Evolutionary conservation across 2,329 filamentous ascomycete species (phyloP).

Genomic region (Ambrosiella beaveri): DNA sequence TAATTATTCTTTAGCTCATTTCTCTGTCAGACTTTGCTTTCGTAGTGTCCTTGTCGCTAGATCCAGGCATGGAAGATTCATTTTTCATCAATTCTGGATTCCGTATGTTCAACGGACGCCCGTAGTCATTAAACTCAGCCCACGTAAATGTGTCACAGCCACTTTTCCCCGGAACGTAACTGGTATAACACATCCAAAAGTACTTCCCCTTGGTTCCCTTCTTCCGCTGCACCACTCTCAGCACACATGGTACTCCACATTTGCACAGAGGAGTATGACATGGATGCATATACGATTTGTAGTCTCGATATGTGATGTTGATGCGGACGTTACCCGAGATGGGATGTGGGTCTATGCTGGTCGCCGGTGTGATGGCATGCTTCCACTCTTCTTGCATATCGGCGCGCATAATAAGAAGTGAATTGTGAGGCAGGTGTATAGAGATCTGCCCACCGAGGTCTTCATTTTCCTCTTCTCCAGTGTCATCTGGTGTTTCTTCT

Average conservation of each 20-base stretch:
- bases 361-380: slow-evolving; percentile 61
- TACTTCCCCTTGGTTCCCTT: slow-evolving; percentile 62
- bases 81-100: background rate
- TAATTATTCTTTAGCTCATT: background rate
- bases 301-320: slow-evolving; percentile 87
- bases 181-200: slow-evolving; percentile 85
- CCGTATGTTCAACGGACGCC: slow-evolving; percentile 38
- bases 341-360: slow-evolving; percentile 69
- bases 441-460: slow-evolving; percentile 72
- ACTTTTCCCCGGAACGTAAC: slow-evolving; percentile 49
- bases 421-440: slow-evolving; percentile 89
- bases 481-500: background rate
- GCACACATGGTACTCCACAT: slow-evolving; percentile 49
- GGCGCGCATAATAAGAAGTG: slow-evolving; percentile 84
- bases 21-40: background rate
- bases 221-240: slow-evolving; percentile 67
- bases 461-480: slow-evolving; percentile 22
- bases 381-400: slow-evolving; percentile 98
- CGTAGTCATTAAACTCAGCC: slow-evolving; percentile 76
- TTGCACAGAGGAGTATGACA: slow-evolving; percentile 59
- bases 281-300: slow-evolving; percentile 61
- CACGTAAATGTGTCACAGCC: slow-evolving; percentile 68
- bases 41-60: background rate
- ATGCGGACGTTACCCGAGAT: slow-evolving; percentile 65
- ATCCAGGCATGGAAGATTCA: background rate